These are phyloP conservation scores for Hypholoma fasciculare DNA, from an alignment of 768 basidiomycete species.

Conservation along the genomic window DNA sequence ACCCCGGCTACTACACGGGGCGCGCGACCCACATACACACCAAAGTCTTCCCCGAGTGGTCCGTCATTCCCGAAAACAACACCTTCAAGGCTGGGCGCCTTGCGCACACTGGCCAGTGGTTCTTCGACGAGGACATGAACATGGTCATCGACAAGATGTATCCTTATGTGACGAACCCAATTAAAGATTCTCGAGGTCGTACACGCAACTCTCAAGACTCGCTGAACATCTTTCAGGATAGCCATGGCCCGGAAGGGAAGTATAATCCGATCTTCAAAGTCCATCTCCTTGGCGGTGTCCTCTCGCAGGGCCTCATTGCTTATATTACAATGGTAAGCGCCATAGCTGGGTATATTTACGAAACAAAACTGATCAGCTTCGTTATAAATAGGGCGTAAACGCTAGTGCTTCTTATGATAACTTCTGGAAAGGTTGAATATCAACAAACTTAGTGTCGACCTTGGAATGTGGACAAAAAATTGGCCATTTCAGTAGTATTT, in stretches of 20 bases:
- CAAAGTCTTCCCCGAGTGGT: constrained; percentile 55
- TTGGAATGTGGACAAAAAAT: no score
- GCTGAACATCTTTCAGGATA: constrained; percentile 54
- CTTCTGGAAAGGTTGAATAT: constrained; percentile 31
- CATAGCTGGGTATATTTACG: no score
- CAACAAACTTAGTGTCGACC: neutral
- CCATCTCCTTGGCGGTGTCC: constrained; percentile 49
- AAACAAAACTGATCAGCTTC: no score
- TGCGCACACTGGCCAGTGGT: constrained; percentile 53
- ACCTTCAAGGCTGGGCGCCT: constrained; percentile 46
- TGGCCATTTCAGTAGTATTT: no score
- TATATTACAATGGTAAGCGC: constrained; percentile 47
- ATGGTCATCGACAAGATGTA: constrained; percentile 53
- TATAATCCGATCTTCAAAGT: constrained; percentile 56
- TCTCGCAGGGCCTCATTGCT: constrained; percentile 49
- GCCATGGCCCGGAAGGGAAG: constrained; percentile 45
- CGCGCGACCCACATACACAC: constrained; percentile 57
- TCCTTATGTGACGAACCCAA: constrained; percentile 51
- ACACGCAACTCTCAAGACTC: constrained; percentile 55
- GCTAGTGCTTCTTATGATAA: constrained; percentile 38
- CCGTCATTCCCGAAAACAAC: constrained; percentile 35
- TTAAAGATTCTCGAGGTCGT: constrained; percentile 44
- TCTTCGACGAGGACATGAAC: constrained; percentile 57
- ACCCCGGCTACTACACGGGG: constrained; percentile 58
- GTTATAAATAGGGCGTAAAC: constrained; percentile 32